A percentile compares a stretch with the other conserved stretches of the same genome.
These are phyloP conservation scores for Suillus fuscotomentosus DNA, from an alignment of 768 basidiomycete genomes.

Conservation along the genomic window DNA sequence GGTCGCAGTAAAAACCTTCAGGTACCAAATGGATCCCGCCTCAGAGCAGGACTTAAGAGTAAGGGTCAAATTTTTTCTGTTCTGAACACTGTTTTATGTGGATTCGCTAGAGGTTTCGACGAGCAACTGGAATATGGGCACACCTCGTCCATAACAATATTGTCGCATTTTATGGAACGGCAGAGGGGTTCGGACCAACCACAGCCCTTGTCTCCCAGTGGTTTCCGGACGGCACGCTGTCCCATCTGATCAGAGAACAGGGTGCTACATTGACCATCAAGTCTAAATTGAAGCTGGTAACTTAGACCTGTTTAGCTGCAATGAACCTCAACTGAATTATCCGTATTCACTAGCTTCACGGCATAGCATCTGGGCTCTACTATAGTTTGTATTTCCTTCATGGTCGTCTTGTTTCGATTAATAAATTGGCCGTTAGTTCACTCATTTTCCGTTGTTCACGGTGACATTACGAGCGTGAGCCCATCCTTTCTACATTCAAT, in stretches of 20 bases:
- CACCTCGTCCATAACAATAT: conserved; percentile 17
- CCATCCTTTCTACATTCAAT: background rate
- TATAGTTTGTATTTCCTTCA: background rate
- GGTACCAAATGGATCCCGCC: background rate
- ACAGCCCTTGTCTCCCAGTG: conserved; percentile 18
- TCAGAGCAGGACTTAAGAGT: background rate
- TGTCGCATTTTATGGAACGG: conserved; percentile 13
- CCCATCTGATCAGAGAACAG: conserved; percentile 3
- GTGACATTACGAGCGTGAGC: conserved; percentile 5
- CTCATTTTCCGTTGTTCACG: background rate
- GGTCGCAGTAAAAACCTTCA: background rate
- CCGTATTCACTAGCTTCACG: background rate
- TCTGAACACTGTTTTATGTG: background rate
- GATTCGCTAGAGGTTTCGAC: conserved; percentile 11
- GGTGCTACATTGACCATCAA: conserved; percentile 5
- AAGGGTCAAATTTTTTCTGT: background rate
- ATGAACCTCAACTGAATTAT: background rate
- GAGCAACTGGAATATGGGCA: conserved; percentile 19
- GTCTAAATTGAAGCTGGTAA: conserved; percentile 16
- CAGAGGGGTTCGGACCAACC: conserved; percentile 12
- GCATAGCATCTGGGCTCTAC: background rate
- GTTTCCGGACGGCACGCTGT: conserved; percentile 7
- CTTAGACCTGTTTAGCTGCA: background rate
- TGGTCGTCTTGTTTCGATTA: background rate
- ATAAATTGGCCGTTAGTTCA: background rate